Evolutionary conservation across 768 basidiomycete genomes (phyloP).

Genomic region (Tremella yokohamensis): DNA sequence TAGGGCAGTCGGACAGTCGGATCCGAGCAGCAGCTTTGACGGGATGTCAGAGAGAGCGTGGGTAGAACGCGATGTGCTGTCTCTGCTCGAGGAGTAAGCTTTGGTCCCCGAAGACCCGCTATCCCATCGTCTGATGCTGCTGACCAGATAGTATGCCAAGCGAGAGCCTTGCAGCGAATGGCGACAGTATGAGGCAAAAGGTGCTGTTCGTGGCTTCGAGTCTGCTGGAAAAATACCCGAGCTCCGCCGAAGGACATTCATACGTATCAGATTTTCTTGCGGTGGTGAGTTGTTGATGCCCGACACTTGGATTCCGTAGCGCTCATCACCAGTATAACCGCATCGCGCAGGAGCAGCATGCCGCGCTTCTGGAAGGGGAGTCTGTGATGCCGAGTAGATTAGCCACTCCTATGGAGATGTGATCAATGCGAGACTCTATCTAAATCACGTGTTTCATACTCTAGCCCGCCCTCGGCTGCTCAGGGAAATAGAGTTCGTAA

Average conservation of each 20-base stretch:
- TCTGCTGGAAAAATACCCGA: conserved; percentile 31
- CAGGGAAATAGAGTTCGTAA: no score
- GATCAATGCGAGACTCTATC: no score
- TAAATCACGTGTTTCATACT: no score
- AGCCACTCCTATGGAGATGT: no score
- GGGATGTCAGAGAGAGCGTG: conserved; percentile 13
- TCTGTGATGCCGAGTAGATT: conserved; percentile 8
- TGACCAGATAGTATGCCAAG: conserved; percentile 24
- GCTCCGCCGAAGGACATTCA: conserved; percentile 20
- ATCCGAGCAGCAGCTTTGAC: background rate
- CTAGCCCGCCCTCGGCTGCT: no score
- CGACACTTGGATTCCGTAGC: background rate
- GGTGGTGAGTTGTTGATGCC: conserved; percentile 20
- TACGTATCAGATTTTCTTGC: conserved; percentile 32
- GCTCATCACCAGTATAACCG: conserved; percentile 18
- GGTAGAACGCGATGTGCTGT: conserved; percentile 30
- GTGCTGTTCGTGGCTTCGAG: conserved; percentile 33
- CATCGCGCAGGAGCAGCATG: conserved; percentile 16
- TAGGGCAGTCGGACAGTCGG: conserved; percentile 14
- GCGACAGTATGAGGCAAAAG: conserved; percentile 30
- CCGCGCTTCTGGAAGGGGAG: conserved; percentile 7
- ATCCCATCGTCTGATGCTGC: background rate
- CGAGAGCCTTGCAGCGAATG: conserved; percentile 33
- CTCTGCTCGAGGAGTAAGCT: conserved; percentile 22
- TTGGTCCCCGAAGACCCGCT: background rate